Conservation (phyloP, 305 asterid genomes). For the Fraxinus baroniana region DNA sequence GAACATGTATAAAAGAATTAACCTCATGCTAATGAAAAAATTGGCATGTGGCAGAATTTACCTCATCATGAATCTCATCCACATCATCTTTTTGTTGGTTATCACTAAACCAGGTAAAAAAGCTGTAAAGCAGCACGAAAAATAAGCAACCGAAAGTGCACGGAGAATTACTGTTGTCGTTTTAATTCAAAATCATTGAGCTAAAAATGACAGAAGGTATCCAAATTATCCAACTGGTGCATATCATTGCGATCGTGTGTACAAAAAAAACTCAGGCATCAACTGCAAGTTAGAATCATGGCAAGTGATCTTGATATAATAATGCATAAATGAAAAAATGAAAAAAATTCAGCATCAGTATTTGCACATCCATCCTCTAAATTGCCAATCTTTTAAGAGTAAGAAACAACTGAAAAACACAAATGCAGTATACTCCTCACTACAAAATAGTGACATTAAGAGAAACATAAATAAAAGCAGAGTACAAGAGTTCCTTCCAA, state of each 20-base stretch:
- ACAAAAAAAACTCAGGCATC: background rate
- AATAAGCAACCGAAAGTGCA: background rate
- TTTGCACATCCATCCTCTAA: background rate
- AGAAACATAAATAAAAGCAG: background rate
- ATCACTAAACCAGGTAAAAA: constrained; percentile 80
- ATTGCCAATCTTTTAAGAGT: background rate
- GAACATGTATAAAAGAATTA: background rate
- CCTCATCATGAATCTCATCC: constrained; percentile 84
- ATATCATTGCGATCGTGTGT: background rate
- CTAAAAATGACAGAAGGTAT: background rate
- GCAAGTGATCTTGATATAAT: background rate
- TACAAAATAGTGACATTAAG: background rate
- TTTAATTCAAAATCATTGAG: background rate
- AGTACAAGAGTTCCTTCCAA: background rate
- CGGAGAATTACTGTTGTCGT: background rate
- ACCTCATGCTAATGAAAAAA: background rate
- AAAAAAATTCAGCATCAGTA: background rate
- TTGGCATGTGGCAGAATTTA: constrained; percentile 27
- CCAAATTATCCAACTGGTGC: background rate
- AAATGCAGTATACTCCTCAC: background rate
- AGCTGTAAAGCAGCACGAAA: constrained; percentile 50
- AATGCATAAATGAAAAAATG: background rate
- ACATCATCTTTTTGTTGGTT: constrained; percentile 50
- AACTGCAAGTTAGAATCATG: background rate
- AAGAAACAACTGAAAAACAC: background rate